Base-by-base conservation (phyloP, 75 land plant genomes). In the Gnetum montanum region DNA sequence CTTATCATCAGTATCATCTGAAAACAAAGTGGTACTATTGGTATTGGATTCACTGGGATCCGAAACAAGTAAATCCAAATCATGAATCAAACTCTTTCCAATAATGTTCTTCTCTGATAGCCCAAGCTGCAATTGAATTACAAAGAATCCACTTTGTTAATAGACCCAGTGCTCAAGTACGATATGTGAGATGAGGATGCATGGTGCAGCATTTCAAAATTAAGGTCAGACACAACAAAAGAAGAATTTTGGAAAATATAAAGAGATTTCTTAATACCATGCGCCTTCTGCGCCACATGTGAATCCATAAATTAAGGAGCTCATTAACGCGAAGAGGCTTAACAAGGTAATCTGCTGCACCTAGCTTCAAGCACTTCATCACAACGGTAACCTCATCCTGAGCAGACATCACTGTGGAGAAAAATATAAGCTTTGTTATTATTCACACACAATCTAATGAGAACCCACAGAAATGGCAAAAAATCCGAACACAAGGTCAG, bases 261-360 rank as follows among this genome's bases (percentile, higher is more conserved):
- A n/a, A n/a, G n/a, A n/a, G n/a, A n/a, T n/a, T n/a, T 29, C 15
- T 19, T 19, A 16, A n/a, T 62, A 81, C 88, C 90, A 82, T 82
- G 35, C 83, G 70, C 40, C 90, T 59, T 56, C 83, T 64, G 60
- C 86, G 74, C 95, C 95, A 89, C 86, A 85, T 79, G 67, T 89
- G 95, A 20, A 85, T 85, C 95, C 95, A 89, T 63, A 89, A 63
- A 60, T 85, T 89, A 63, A 85, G 61, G 15, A 89, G 62, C 62
- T 89, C 95, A 69, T 89, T 89, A 11, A 76, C 68, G 0, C 95
- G 77, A 30, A 89, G 67, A 27, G 95, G 95, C 78, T 89, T 89
- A 36, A 89, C 86, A 61, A 89, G 90, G 65, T 85, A 89, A 55
- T 89, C 95, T 29, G 85, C 95, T 34, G 95, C 95, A 37, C 95